phyloP scores from a whole-genome alignment of 2,329 filamentous ascomycete genomes.

The Emmonsia crescens region DNA sequence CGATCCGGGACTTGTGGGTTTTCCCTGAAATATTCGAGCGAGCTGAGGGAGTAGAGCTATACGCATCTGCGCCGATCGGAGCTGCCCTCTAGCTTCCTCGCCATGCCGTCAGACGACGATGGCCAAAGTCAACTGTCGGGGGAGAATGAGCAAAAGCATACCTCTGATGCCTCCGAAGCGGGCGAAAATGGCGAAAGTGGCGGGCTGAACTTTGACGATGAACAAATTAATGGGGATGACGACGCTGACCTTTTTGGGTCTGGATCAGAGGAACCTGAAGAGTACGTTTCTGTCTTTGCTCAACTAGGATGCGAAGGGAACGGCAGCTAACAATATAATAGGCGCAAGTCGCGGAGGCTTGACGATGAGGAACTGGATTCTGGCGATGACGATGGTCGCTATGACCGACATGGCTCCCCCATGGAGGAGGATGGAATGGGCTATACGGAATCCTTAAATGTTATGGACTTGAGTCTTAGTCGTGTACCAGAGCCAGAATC shows the following conservation, averaged over 20 bases:
- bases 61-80: not conserved
- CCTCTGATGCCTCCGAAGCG: slow-evolving; percentile 4
- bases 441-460: slow-evolving; percentile 38
- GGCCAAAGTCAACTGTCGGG: not conserved
- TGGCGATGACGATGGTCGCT: slow-evolving; percentile 49
- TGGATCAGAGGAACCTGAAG: slow-evolving; percentile 32
- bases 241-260: slow-evolving; percentile 39
- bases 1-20: not conserved
- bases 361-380: slow-evolving; percentile 55
- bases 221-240: slow-evolving; percentile 26
- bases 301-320: not conserved
- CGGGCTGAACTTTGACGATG: slow-evolving; percentile 17
- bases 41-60: not conserved
- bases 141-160: slow-evolving; percentile 4
- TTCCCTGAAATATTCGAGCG: not conserved
- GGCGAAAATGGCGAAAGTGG: slow-evolving; percentile 9
- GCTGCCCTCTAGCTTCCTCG: not conserved
- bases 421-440: slow-evolving; percentile 36
- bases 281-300: slow-evolving; percentile 18
- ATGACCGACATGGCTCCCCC: slow-evolving; percentile 40
- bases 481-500: slow-evolving; percentile 48
- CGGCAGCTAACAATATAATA: slow-evolving; percentile 11
- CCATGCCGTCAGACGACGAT: slow-evolving; percentile 10
- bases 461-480: slow-evolving; percentile 46
- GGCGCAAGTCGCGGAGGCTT: slow-evolving; percentile 36